A percentile compares a stretch with the other conserved stretches of the same genome.
These are phyloP conservation scores for Candida ascalaphidarum DNA, from an alignment of 805 yeast species.

Conservation along the genomic window DNA sequence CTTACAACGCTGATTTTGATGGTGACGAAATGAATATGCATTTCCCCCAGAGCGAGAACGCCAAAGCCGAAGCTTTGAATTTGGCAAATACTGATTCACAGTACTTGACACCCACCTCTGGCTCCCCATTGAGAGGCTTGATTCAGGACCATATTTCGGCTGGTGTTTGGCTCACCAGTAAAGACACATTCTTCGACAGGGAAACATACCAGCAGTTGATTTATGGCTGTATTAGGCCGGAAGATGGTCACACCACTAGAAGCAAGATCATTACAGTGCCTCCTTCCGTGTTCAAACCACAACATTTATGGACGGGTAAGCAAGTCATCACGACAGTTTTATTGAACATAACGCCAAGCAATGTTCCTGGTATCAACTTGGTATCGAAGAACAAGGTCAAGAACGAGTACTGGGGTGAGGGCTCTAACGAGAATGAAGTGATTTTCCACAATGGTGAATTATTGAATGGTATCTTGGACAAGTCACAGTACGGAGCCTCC, in stretches of 20 bases:
- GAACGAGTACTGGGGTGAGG: constrained; percentile 89
- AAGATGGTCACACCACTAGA: constrained; percentile 88
- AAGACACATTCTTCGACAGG: constrained; percentile 84
- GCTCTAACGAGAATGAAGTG: constrained; percentile 79
- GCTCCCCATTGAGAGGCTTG: constrained; percentile 96
- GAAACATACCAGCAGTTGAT: constrained; percentile 90
- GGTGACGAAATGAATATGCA: constrained; percentile 99
- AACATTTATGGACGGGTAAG: constrained; percentile 95
- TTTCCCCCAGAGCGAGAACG: constrained; percentile 96
- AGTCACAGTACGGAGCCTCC: constrained; percentile 97
- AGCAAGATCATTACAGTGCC: constrained; percentile 66
- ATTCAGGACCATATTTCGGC: constrained; percentile 99
- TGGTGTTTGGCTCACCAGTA: constrained; percentile 96
- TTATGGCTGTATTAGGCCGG: constrained; percentile 93
- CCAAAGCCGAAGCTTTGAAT: constrained; percentile 90
- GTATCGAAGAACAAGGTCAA: constrained; percentile 81
- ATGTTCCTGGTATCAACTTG: constrained; percentile 88
- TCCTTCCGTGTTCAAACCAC: constrained; percentile 83
- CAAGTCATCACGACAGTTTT: constrained; percentile 91
- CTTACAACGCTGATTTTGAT: constrained; percentile 97
- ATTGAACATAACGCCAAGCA: constrained; percentile 77
- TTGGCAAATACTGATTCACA: constrained; percentile 97
- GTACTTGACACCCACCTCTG: constrained; percentile 96
- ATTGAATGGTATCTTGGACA: constrained; percentile 88
- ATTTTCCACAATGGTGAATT: constrained; percentile 81